Evolutionary conservation across 2,329 filamentous ascomycete species (phyloP), one percentile per base, ranked within the genome.

Genomic region (Lizonia empirigonia): DNA sequence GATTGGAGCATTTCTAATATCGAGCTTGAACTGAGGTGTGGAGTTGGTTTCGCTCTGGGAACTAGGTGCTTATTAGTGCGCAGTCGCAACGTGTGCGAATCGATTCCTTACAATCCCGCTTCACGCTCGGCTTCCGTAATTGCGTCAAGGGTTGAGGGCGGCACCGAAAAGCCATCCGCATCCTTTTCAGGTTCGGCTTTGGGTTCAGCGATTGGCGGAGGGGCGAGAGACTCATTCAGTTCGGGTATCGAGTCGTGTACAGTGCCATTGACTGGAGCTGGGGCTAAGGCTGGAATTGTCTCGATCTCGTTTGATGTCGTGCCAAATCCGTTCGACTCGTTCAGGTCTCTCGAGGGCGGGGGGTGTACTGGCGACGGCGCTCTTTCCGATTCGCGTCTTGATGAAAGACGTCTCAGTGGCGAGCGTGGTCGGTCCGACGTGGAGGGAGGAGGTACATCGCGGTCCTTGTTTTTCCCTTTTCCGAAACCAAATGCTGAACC

Each of bases 1-100:
- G 16, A 94, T 89, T 0, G 90, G 89, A 30, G 88, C 85, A 58
- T 89, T 88, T 56, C 87, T 82, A 42, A 95, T 95, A 67, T 85
- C 90, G 44, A 95, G 81, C 71, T 89, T 93, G 76, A 91, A 91
- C 51, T 81, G 78, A 7, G 85, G 78, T 37, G 41, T 49, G 1
- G 65, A 45, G 19, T 61, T 67, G 37, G 41, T 59, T 27, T 73
- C 70, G 34, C 47, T 58, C 44, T 63, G 59, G 3, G 53, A 38
- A 39, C 65, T 67, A 30, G 4, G 19, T 30, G 7, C 1, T 19
- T 24, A 38, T 63, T 37, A 62, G 44, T 36, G 12, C 27, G n/a
- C 20, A 2, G 34, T 6, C 12, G 12, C 0, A 4, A 10, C 19
- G 9, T 2, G 8, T 18, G 13, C 10, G 18, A 10, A 12, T 5